Evolutionary conservation across 2,329 filamentous ascomycete species (phyloP), one percentile per base, ranked within the genome.

Genomic region (Curvularia spicifera): DNA sequence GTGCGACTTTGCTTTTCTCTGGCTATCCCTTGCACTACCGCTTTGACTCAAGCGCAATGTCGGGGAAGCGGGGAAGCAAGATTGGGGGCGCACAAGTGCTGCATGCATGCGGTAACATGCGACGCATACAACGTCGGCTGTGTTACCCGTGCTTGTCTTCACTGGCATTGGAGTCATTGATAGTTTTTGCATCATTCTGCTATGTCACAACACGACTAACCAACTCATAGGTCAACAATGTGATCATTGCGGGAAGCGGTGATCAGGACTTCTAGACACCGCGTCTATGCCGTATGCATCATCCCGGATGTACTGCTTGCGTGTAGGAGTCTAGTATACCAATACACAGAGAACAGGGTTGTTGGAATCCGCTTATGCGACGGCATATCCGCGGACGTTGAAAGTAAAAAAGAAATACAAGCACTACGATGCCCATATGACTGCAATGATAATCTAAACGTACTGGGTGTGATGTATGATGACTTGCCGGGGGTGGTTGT

Each of bases 221-320:
- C 42, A 40, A 39, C 5, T 12, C 33, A 53, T 53, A 85, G 81
- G 84, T 88, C 76, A 97, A 97, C 84, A 96, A 97, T 78, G 93
- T 97, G 65, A 97, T 97, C 78, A 89, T 97, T 71, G 87, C 92
- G 58, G 93, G 93, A 56, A 87, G 87, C 65, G 93, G 26, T 3
- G 26, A 96, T 63, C 87, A 94, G 66, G 93, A 97, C 70, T 97
- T 89, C 79, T 97, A 90, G 45, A 56, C 49, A 57, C 44, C 12
- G 31, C 24, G 7, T 37, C 35, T 39, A 57, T 35, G 55, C 33
- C 51, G 39, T 54, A 44, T 22, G 18, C 20, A 50, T 51, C 18
- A 48, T 52, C 42, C 22, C n/a, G 35, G 51, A 39, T 35, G 28
- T 42, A 24, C 45, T 51, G 46, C 29, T 28, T 49, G 40, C 43